A percentile compares a stretch with the other conserved stretches of the same genome.
These are phyloP conservation scores for Xerocomus minutiporus DNA, from an alignment of 1,284 basidiomycete genomes.

Conservation along the genomic window DNA sequence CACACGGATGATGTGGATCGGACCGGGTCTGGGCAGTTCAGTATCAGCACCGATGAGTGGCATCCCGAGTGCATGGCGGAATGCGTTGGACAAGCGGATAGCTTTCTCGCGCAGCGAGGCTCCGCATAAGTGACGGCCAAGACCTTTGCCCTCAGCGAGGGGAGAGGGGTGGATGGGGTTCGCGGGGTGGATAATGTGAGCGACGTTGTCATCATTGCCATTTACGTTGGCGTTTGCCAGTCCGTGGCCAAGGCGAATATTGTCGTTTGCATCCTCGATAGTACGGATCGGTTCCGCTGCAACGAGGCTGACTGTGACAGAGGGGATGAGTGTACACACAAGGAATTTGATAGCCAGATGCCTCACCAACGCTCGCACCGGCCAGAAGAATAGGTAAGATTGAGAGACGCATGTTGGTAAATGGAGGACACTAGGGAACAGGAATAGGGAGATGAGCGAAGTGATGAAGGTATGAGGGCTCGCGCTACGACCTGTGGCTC, in stretches of 20 bases:
- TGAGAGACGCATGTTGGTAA: constrained; percentile 24
- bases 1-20: constrained; percentile 19
- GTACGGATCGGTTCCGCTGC: constrained; percentile 27
- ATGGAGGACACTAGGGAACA: constrained; percentile 2
- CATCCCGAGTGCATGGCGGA: constrained; percentile 32
- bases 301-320: constrained; percentile 20
- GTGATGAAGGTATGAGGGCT: constrained; percentile 5
- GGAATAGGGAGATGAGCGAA: background rate
- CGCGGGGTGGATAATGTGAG: constrained; percentile 20
- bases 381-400: constrained; percentile 26
- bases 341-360: background rate
- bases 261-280: constrained; percentile 24
- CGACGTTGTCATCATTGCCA: constrained; percentile 31
- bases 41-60: constrained; percentile 22
- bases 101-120: constrained; percentile 34
- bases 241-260: constrained; percentile 31
- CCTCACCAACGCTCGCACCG: constrained; percentile 26
- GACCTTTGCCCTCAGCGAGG: constrained; percentile 9
- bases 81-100: constrained; percentile 28
- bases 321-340: background rate
- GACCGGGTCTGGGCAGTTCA: constrained; percentile 4
- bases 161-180: constrained; percentile 2
- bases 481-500: constrained; percentile 5
- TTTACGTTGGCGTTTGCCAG: constrained; percentile 33
- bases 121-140: constrained; percentile 26